phyloP scores from a whole-genome alignment of 148 eudicot species.

The Dianthus caryophyllus region DNA sequence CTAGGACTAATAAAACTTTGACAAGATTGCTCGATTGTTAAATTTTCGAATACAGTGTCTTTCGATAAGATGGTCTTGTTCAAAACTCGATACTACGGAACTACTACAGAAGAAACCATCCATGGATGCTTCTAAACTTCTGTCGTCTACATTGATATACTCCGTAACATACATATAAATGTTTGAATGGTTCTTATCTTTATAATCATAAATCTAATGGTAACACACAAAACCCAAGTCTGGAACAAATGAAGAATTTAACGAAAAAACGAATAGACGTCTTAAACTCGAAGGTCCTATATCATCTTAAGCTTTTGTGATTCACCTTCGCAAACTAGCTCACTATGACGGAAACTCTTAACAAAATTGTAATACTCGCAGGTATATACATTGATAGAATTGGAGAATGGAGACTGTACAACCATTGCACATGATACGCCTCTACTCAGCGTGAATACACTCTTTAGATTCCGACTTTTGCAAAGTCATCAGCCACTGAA shows the following conservation, averaged over 20 bases:
- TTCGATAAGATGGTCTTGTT: too few species aligned
- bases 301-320: not conserved
- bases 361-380: constrained; percentile 13
- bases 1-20: too few species aligned
- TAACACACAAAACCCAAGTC: constrained; percentile 3
- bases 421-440: not conserved
- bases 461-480: constrained; percentile 17
- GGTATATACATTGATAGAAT: not conserved
- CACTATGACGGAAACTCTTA: not conserved
- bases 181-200: too few species aligned
- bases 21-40: too few species aligned
- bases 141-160: not conserved
- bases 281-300: not conserved
- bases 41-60: too few species aligned
- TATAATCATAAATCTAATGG: not conserved
- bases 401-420: constrained; percentile 18
- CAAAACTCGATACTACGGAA: not conserved
- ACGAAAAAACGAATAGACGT: not conserved
- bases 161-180: too few species aligned
- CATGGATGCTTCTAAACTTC: not conserved
- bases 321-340: not conserved
- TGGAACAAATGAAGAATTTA: not conserved
- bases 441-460: not conserved
- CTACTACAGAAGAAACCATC: not conserved
- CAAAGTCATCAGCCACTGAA: constrained; percentile 34